Base-by-base conservation (phyloP, 1,284 basidiomycete species). In the Heimioporus retisporus region DNA sequence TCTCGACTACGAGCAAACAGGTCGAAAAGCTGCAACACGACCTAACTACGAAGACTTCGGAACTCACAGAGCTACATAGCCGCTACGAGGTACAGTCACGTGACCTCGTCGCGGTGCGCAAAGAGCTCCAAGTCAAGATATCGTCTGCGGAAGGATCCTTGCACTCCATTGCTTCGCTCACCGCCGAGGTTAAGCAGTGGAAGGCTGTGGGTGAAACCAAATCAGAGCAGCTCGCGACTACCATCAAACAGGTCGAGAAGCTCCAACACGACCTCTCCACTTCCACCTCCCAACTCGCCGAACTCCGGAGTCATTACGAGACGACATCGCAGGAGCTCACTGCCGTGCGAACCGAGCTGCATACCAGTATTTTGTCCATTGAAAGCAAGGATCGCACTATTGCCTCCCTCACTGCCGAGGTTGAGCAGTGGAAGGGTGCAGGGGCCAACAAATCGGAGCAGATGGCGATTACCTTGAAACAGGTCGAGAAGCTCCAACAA, bases 281-380 rank as follows among this genome's bases (percentile, higher is more conserved):
- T 46, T 44, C n/a, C 18, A 28, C 43, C 11, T 44, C 42, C 18
- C 57, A 63, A 6, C 19, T 68, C n/a, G 4, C 57, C 2, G 63
- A 63, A 16, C 55, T 68, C 6, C 66, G 65, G 28, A 15, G 4
- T n/a, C 54, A 43, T 46, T 57, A 51, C 10, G 55, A 69, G 18
- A 15, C 23, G 10, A 42, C 43, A 31, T 55, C 48, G 14, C n/a
- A n/a, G 18, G 43, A 44, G 14, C n/a, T 19, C 43, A 21, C 19
- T 23, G 25, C 13, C 18, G 54, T 55, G 6, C 54, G 31, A 15
- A 31, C 18, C 18, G 23, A 46, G 21, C 43, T 58, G 18, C 43
- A 46, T 19, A 43, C 42, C 43, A 46, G 23, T 16, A 28, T 21
- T 19, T 58, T 43, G 25, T 58, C 57, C 18, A 25, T 18, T 3